Evolutionary conservation across 306 rosid species (phyloP), one percentile per base, ranked within the genome.

Genomic region (Amphicarpaea edgeworthii): DNA sequence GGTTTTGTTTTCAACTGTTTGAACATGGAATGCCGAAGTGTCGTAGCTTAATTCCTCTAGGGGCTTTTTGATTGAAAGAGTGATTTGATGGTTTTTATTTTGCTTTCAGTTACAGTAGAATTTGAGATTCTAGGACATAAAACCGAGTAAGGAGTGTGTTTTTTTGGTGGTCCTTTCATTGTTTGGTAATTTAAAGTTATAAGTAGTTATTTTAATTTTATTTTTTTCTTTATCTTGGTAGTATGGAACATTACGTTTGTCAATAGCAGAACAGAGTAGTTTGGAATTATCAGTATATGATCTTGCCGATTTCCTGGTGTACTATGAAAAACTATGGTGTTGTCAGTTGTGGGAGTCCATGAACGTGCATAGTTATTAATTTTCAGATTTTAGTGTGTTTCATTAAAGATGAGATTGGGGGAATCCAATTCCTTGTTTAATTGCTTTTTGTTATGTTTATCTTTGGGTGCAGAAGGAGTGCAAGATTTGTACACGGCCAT

Each of bases 401-500:
- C n/a, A n/a, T n/a, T n/a, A 11, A 40, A 34, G 34, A 70, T 60
- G 34, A 75, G 37, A 54, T 28, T 15, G 53, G 34, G 42, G 65
- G 59, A 71, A 28, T 15, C 14, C 15, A 20, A 20, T 14, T 38
- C 53, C 20, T 62, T 67, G 28, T 26, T 23, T 72, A 42, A 60
- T 57, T 80, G 16, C 12, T 17, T 54, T 40, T 41, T 53, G 21
- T 58, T 42, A 16, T 57, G 23, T 58, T 41, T 75, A 11, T 74
- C 1, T 70, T 15, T 81, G 74, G 65, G 61, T 83, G 83, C 91
- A 91, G 96, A 88, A 93, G 82, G 98, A 93, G 83, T 93, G 98
- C 88, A 91, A 93, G 86, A 93, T 91, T 65, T 93, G 97, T 77
- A 93, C 98, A 8, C 81, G 98, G 59, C 98, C 98, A 6, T 93